Evolutionary conservation across 768 basidiomycete genomes (phyloP).

Genomic region (Calocybe gangraenosa): DNA sequence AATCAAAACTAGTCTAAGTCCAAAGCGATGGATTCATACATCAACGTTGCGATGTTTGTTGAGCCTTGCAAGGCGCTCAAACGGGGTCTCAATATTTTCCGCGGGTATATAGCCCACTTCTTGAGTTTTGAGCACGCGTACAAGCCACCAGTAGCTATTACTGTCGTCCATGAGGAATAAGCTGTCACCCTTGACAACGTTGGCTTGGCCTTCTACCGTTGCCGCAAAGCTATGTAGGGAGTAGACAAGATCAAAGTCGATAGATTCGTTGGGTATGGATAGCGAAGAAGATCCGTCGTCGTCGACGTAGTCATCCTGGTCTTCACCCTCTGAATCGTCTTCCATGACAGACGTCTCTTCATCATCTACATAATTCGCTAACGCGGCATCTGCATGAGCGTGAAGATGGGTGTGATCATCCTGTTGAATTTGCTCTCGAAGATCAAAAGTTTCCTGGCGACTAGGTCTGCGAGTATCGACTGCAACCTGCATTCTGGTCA

Average conservation of each 20-base stretch:
- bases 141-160: constrained; percentile 99
- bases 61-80: constrained; percentile 89
- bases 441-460: constrained; percentile 65
- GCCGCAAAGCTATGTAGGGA: constrained; percentile 96
- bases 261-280: constrained; percentile 86
- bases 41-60: constrained; percentile 98
- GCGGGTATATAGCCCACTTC: constrained; percentile 99
- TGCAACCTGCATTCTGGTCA: constrained; percentile 10
- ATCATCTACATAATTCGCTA: constrained; percentile 43
- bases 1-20: neutral
- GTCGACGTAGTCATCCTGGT: constrained; percentile 65
- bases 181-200: constrained; percentile 97
- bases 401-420: constrained; percentile 39
- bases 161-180: constrained; percentile 96
- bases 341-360: constrained; percentile 86
- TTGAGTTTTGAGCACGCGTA: constrained; percentile 96
- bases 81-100: constrained; percentile 98
- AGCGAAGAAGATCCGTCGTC: constrained; percentile 78
- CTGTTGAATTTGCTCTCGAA: constrained; percentile 58
- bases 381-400: constrained; percentile 42
- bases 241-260: constrained; percentile 91
- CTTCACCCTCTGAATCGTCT: constrained; percentile 77
- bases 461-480: constrained; percentile 27
- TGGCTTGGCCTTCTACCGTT: constrained; percentile 97
- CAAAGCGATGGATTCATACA: constrained; percentile 43